A percentile compares a stretch with the other conserved stretches of the same genome.
Conservation (phyloP, 2,329 filamentous ascomycete genomes). For the Botrytis porri region DNA sequence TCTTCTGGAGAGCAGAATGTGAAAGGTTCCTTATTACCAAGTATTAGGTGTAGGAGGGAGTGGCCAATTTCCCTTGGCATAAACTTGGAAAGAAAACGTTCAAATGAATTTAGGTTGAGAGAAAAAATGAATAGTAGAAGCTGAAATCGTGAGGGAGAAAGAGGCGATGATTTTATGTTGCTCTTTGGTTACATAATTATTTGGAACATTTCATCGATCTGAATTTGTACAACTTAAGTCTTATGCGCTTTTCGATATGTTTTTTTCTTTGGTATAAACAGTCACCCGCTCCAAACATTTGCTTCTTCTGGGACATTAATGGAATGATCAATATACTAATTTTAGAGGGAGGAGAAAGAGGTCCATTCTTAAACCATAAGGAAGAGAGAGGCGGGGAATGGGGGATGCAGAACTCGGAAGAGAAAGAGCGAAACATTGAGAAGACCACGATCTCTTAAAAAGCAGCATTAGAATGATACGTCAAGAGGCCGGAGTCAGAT, state of each 20-base stretch:
- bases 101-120: not conserved
- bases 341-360: not conserved
- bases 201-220: not conserved
- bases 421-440: not conserved
- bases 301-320: not conserved
- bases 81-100: not conserved
- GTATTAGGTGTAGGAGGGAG: not conserved
- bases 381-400: not conserved
- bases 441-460: not conserved
- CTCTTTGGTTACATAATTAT: not conserved
- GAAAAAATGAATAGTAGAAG: not conserved
- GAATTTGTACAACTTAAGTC: not conserved
- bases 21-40: not conserved
- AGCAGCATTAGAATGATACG: not conserved
- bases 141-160: not conserved
- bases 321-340: not conserved
- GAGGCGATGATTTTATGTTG: not conserved
- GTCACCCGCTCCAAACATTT: not conserved
- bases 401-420: not conserved
- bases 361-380: not conserved
- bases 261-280: not conserved
- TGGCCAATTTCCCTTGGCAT: not conserved
- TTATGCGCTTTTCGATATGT: not conserved
- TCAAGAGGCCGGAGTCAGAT: not conserved
- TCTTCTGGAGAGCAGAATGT: not conserved